Base-by-base conservation (phyloP, 371 early-diverging fungal genomes). In the Basidiobolus meristosporus region DNA sequence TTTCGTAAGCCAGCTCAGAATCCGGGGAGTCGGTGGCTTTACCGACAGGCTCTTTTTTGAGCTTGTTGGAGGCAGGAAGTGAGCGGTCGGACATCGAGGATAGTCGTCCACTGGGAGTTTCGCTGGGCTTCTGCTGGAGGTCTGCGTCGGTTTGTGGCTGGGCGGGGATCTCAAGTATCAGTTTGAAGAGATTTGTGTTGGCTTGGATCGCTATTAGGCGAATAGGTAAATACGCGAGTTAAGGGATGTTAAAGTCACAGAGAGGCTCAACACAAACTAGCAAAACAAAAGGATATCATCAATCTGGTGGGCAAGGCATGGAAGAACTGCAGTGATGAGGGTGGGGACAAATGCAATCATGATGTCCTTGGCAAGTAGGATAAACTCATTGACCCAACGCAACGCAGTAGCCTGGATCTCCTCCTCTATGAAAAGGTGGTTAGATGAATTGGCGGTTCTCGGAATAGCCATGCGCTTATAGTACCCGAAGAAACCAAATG, bases 401-500 rank as follows among this genome's bases (percentile, higher is more conserved):
- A 93, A 56, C 0, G 90, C 87, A 0, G 77, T 84, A 30, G 55
- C 71, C 53, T 90, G 90, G 9, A 86, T 85, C 42, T 84, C 86
- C 53, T 82, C 81, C 41, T 90, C 90, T 42, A 47, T 40, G n/a
- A 12, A 7, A n/a, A 21, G 41, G 34, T 17, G n/a, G n/a, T n/a
- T n/a, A n/a, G n/a, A n/a, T n/a, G n/a, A n/a, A n/a, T n/a, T n/a
- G n/a, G n/a, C n/a, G n/a, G n/a, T n/a, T n/a, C n/a, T n/a, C n/a
- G n/a, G n/a, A n/a, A n/a, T n/a, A n/a, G n/a, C n/a, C n/a, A n/a
- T n/a, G n/a, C n/a, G n/a, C n/a, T n/a, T n/a, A n/a, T n/a, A n/a
- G n/a, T 42, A 66, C 68, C 66, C 40, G 50, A 52, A 4, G 80
- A 77, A 18, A 68, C 66, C 5, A 90, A 55, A 48, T 88, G 81